Conservation (phyloP, 805 yeast genomes). For the Kodamaea nitidulidarum region DNA sequence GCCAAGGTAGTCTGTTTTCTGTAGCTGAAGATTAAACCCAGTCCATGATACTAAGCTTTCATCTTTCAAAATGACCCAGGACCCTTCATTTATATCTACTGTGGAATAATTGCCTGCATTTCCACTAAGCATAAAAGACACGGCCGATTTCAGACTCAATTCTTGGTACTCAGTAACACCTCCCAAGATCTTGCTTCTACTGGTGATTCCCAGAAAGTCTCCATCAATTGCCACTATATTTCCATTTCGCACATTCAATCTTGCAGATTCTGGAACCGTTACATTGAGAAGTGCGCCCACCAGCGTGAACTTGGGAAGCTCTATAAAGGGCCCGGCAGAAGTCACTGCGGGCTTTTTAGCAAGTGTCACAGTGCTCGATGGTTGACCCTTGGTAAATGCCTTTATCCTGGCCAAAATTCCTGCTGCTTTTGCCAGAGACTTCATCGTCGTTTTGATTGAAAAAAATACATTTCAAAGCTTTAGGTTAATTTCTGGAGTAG, state of each 20-base stretch:
- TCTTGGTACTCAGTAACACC: conserved; percentile 25
- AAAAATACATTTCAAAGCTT: no score
- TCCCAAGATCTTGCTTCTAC: conserved; percentile 11
- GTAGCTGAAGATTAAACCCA: conserved; percentile 32
- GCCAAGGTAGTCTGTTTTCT: conserved; percentile 14
- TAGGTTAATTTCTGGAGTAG: no score
- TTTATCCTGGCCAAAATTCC: not conserved
- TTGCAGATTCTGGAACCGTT: conserved; percentile 40
- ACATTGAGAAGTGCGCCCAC: conserved; percentile 43
- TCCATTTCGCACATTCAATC: conserved; percentile 34
- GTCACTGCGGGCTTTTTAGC: conserved; percentile 31
- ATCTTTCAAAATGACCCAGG: conserved; percentile 40
- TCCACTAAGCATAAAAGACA: conserved; percentile 34
- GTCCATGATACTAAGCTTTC: conserved; percentile 45
- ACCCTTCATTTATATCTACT: conserved; percentile 23
- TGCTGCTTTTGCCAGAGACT: not conserved
- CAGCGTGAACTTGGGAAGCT: conserved; percentile 39
- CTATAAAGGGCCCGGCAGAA: conserved; percentile 45
- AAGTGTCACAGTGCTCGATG: not conserved
- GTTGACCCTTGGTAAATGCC: not conserved
- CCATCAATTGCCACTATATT: conserved; percentile 45
- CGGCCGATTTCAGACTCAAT: conserved; percentile 25
- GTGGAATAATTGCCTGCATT: conserved; percentile 33
- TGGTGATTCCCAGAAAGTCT: conserved; percentile 22
- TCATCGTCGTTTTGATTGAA: no score